phyloP scores from a whole-genome alignment of 2,329 filamentous ascomycete genomes.

The Lachnellula cervina region DNA sequence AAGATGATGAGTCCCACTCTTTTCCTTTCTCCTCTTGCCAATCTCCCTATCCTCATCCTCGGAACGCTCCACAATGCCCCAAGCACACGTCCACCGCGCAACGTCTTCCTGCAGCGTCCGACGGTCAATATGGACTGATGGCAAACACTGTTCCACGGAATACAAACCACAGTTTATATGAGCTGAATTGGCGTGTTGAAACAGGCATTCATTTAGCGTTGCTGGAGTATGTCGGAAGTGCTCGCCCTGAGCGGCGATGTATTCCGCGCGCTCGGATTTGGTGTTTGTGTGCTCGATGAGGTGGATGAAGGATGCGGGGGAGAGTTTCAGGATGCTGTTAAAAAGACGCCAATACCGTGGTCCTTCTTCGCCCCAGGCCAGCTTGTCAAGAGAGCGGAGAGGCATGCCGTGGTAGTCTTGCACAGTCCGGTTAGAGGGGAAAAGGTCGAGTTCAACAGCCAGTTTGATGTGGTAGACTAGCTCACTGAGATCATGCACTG shows the following conservation, averaged over 20 bases:
- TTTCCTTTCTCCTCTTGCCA: background rate
- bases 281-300: slow-evolving; percentile 27
- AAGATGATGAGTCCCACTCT: too few species aligned
- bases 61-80: background rate
- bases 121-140: background rate
- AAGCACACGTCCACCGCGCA: background rate
- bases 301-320: slow-evolving; percentile 25
- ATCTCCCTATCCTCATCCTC: background rate
- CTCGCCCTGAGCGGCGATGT: slow-evolving; percentile 20
- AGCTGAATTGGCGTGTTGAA: background rate
- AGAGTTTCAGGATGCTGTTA: slow-evolving; percentile 25
- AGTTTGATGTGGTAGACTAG: slow-evolving; percentile 25
- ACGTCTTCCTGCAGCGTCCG: background rate
- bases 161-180: background rate
- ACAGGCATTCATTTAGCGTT: slow-evolving; percentile 21
- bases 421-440: slow-evolving; percentile 27
- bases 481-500: slow-evolving; percentile 28
- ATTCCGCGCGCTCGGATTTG: slow-evolving; percentile 25
- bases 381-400: slow-evolving; percentile 18
- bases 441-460: slow-evolving; percentile 27
- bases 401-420: slow-evolving; percentile 24
- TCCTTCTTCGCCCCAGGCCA: slow-evolving; percentile 29
- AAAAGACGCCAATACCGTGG: slow-evolving; percentile 22
- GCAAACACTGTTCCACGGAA: background rate
- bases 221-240: slow-evolving; percentile 25